Evolutionary conservation across 2,329 filamentous ascomycete species (phyloP).

Genomic region (Colletotrichum brevisporum): DNA sequence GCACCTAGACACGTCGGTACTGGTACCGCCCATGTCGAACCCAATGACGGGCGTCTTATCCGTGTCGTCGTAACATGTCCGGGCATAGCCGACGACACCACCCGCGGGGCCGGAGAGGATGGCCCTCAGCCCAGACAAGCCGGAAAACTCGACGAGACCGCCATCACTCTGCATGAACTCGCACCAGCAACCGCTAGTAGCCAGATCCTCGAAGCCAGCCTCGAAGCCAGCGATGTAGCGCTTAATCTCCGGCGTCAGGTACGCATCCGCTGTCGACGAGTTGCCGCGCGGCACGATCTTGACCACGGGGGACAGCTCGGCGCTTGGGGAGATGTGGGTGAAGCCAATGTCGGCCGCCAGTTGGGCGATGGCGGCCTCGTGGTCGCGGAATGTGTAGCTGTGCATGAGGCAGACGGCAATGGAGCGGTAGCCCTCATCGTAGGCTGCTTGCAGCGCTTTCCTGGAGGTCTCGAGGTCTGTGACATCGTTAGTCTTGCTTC

Average conservation of each 20-base stretch:
- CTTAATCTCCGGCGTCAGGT: constrained; percentile 80
- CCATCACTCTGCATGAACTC: constrained; percentile 80
- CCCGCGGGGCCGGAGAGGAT: constrained; percentile 84
- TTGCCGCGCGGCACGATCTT: constrained; percentile 83
- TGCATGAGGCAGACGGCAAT: constrained; percentile 81
- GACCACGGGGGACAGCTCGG: constrained; percentile 71
- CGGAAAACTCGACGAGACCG: constrained; percentile 66
- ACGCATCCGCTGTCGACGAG: constrained; percentile 84
- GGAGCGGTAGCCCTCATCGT: constrained; percentile 72
- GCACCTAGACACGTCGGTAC: constrained; percentile 81
- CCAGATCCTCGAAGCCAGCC: constrained; percentile 65
- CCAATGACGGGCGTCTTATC: constrained; percentile 80
- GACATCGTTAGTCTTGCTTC: fast-evolving
- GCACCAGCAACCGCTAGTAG: constrained; percentile 66
- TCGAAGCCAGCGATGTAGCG: constrained; percentile 72
- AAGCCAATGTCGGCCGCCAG: constrained; percentile 65
- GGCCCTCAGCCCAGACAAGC: constrained; percentile 77
- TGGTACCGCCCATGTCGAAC: constrained; percentile 80
- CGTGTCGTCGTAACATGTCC: constrained; percentile 79
- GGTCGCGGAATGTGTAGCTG: constrained; percentile 78
- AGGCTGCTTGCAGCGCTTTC: constrained; percentile 71
- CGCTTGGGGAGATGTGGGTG: constrained; percentile 68
- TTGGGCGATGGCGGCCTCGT: constrained; percentile 58
- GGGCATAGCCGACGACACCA: constrained; percentile 83
- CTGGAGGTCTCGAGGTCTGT: constrained; percentile 64